phyloP scores from a whole-genome alignment of 768 basidiomycete species.

The Clitopilus passeckerianus region DNA sequence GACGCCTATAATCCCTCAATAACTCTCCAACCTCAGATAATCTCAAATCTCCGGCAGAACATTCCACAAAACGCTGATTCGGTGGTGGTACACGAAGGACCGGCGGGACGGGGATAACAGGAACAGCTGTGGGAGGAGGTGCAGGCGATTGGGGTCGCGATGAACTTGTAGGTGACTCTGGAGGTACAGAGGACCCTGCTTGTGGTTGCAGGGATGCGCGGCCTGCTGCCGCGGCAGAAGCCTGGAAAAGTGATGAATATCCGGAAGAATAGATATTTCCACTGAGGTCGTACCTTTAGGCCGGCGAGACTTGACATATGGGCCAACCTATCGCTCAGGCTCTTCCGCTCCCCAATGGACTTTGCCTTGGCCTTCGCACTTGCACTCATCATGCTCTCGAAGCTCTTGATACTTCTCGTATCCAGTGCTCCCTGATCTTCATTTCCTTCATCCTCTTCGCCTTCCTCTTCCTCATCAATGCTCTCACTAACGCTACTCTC shows the following conservation, averaged over 20 bases:
- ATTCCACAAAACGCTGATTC: slow-evolving; percentile 65
- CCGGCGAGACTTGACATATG: slow-evolving; percentile 62
- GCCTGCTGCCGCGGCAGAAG: slow-evolving; percentile 20
- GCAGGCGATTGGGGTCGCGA: slow-evolving; percentile 27
- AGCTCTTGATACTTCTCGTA: slow-evolving; percentile 75
- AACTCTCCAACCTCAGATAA: slow-evolving; percentile 80
- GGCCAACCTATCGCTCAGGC: slow-evolving; percentile 78
- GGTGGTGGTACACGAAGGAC: slow-evolving; percentile 50
- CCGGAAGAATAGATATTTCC: background rate
- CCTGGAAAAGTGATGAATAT: slow-evolving; percentile 13
- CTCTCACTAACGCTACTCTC: slow-evolving; percentile 19
- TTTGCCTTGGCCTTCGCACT: slow-evolving; percentile 21
- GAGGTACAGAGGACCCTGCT: background rate
- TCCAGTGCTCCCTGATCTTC: slow-evolving; percentile 43
- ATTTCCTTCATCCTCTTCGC: slow-evolving; percentile 36
- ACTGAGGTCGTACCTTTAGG: slow-evolving; percentile 27
- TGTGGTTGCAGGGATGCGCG: slow-evolving; percentile 14
- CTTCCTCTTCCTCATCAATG: slow-evolving; percentile 31
- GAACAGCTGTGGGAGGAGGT: slow-evolving; percentile 30
- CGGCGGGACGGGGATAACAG: slow-evolving; percentile 18
- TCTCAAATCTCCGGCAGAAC: slow-evolving; percentile 69
- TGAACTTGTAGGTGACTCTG: background rate
- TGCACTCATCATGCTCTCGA: slow-evolving; percentile 78
- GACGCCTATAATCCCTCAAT: slow-evolving; percentile 72
- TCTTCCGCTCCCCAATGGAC: slow-evolving; percentile 43